Conservation (phyloP, 306 rosid species). For the Fragaria iinumae region DNA sequence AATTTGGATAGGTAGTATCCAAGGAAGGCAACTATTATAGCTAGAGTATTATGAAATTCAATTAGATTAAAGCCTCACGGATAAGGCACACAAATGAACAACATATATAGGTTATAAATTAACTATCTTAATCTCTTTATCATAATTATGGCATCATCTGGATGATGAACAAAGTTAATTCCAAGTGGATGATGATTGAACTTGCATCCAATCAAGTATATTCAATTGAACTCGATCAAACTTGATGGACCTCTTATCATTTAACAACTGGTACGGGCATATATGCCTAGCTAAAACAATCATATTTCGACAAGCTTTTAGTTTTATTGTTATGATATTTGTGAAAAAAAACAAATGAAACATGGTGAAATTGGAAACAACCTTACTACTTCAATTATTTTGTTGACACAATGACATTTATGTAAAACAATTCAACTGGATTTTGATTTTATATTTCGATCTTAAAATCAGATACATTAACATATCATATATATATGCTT, state of each 20-base stretch:
- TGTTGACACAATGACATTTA: not conserved
- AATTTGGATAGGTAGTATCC: not conserved
- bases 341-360: not conserved
- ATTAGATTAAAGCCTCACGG: not conserved
- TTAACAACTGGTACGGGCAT: not conserved
- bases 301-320: not conserved
- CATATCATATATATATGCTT: too few species aligned
- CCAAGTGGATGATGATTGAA: not conserved
- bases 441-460: not conserved
- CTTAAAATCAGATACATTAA: too few species aligned
- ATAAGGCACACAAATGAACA: not conserved
- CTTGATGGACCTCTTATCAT: not conserved
- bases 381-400: not conserved
- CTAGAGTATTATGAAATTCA: not conserved
- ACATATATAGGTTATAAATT: not conserved
- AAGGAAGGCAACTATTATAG: not conserved
- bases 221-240: not conserved
- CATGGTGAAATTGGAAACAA: not conserved
- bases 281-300: conserved; percentile 6
- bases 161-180: not conserved
- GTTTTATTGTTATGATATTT: not conserved
- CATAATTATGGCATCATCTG: not conserved
- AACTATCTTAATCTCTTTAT: not conserved
- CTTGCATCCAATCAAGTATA: not conserved
- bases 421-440: not conserved